Evolutionary conservation across 1,284 basidiomycete genomes (phyloP), one percentile per base, ranked within the genome.

Genomic region (Fomitopsis palustris): DNA sequence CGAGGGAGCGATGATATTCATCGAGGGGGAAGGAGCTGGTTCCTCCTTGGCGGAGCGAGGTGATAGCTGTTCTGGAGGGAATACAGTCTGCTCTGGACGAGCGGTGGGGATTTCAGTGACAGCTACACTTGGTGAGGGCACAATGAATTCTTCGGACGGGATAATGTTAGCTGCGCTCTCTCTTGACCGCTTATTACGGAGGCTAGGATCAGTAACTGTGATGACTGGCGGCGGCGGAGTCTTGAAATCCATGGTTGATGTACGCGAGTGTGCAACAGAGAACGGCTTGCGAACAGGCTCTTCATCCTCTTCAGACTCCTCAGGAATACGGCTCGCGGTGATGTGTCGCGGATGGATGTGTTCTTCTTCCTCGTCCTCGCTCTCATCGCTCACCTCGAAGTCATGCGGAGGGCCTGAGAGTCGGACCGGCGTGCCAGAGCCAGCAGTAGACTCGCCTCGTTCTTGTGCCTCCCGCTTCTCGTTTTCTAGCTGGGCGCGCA

Each of bases 351-450:
- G 41, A 41, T 43, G 21, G 7, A 33, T 12, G 53, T 65, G 55
- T 4, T 78, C 77, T 2, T 81, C 76, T 53, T 85, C 83, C 1
- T 81, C 82, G 37, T 79, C 85, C 31, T 84, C 83, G 67, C 92
- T 93, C 72, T 93, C 90, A 68, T 93, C 91, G 66, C 89, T 91
- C 65, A 92, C 64, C 69, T 92, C 89, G 14, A 90, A 83, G 45
- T 85, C 81, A 55, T 90, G 89, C 6, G 88, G 88, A 2, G 88
- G 88, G n/a, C 77, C 81, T 27, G 74, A 67, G 12, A 74, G 63
- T 27, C 82, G 72, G 52, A 72, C 31, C 19, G 71, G 68, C 31
- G 73, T 72, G 21, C 62, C 58, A 72, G 73, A 69, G 29, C 67
- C 66, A 12, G 19, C n/a, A 21, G 49, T 58, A 3, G 42, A 38